Base-by-base conservation (phyloP, 257 asterid genomes). In the Primulina tabacum region DNA sequence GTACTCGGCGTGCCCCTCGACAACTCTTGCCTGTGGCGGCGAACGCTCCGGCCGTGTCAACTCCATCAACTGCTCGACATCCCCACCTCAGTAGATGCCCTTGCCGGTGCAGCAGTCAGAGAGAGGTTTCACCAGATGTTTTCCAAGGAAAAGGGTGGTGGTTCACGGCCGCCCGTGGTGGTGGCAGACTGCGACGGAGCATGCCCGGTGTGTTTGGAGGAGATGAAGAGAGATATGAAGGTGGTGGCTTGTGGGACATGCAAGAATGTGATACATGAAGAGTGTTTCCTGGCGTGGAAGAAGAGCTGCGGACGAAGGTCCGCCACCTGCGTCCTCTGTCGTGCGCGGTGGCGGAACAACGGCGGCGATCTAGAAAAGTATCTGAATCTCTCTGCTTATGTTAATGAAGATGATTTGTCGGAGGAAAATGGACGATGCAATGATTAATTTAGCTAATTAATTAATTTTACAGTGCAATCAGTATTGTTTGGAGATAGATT, bases 181-280 rank as follows among this genome's bases (percentile, higher is more conserved):
- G 79, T 70, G 77, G 89, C 43, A 76, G 93, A 78, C 8, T 84
- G 74, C 0, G 91, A 90, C 26, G 74, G 75, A 12, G 71, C 75
- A 6, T 93, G 99, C 75, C 97, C 97, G 7, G 89, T 90, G 17
- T 93, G 99, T 77, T 75, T 93, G 74, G 97, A 93, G 87, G 96
- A 84, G 60, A 85, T 93, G 96, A 68, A 80, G 26, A 80, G 62
- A 17, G 95, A 76, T 68, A 92, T 85, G 62, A 90, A 77, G 73
- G 73, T 93, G 59, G 91, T 87, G 74, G 87, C 81, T 34, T 93
- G 99, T 29, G 75, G 83, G 69, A 85, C 88, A 1, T 93, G 99
- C 53, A 86, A 76, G 83, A 93, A 93, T 67, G 82, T 84, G 38
- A 68, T 93, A n/a, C 97, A 93, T 43, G 95, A 87, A 57, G 91